Conservation (phyloP, 352 stramenopile genomes). For the Phytophthora megakarya region DNA sequence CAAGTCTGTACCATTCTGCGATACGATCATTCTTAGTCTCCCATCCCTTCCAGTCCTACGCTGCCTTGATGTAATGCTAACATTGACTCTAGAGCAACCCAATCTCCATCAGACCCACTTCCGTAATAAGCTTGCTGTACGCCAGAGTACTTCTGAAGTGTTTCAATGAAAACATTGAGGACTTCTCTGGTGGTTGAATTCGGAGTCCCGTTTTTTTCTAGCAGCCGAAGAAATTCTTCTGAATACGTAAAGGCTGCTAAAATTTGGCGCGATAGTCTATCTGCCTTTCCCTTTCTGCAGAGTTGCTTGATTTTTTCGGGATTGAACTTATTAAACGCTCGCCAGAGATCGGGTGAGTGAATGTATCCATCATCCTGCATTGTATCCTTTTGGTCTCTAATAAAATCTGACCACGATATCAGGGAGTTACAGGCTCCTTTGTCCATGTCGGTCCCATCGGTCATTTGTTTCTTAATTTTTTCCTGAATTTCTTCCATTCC, state of each 20-base stretch:
- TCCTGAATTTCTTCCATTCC: too few species aligned
- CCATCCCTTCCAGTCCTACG: not conserved
- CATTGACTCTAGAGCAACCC: not conserved
- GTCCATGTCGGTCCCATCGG: too few species aligned
- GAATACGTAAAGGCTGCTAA: not conserved
- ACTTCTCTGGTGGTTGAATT: not conserved
- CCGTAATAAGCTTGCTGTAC: not conserved
- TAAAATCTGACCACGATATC: not conserved
- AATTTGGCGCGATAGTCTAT: not conserved
- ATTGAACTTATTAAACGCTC: not conserved
- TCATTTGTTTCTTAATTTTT: too few species aligned
- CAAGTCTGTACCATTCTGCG: not conserved
- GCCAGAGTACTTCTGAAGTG: not conserved
- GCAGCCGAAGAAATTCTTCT: not conserved
- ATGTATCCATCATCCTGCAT: slow-evolving; percentile 1
- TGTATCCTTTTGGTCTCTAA: not conserved
- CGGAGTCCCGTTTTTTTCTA: not conserved
- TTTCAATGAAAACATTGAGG: not conserved
- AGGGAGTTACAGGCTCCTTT: not conserved
- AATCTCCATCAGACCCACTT: slow-evolving; percentile 4
- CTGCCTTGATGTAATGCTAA: not conserved
- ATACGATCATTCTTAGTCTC: not conserved
- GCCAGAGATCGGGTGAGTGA: slow-evolving; percentile 3
- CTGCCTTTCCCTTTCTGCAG: not conserved
- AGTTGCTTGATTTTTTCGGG: not conserved